Percentiles rank a stretch among this genome's conserved stretches.
Conservation (phyloP, 1,284 basidiomycete species). For the Leccinum cinnamomeum region DNA sequence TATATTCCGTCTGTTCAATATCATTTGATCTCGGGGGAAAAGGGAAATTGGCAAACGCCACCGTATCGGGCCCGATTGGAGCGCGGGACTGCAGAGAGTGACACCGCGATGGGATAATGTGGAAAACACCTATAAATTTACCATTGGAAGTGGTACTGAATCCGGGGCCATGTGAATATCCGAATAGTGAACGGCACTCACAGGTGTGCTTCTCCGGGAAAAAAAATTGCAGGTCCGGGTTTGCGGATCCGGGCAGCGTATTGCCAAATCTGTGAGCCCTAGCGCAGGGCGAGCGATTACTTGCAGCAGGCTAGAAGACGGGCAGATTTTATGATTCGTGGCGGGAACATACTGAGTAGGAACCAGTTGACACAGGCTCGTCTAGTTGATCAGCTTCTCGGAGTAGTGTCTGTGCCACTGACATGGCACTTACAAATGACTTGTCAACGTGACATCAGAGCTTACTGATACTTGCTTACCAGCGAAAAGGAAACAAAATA, state of each 20-base stretch:
- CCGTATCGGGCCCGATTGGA: neutral
- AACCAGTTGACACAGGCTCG: too few species aligned
- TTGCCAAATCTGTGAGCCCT: neutral
- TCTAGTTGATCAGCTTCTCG: neutral
- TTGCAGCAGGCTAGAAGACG: too few species aligned
- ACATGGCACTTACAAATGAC: neutral
- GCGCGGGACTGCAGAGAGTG: neutral
- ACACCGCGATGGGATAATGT: neutral
- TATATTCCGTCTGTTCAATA: neutral
- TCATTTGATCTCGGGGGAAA: neutral
- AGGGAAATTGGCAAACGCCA: neutral
- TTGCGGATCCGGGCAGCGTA: neutral
- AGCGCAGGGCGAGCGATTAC: too few species aligned
- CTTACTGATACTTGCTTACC: neutral
- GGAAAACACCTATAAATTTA: neutral
- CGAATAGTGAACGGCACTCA: neutral
- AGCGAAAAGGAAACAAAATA: neutral
- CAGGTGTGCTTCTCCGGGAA: neutral
- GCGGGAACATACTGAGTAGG: too few species aligned
- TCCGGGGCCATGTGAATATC: neutral
- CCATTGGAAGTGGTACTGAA: neutral
- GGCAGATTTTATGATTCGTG: too few species aligned
- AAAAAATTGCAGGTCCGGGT: neutral
- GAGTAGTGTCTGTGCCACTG: neutral
- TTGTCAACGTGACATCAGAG: neutral